phyloP scores from a whole-genome alignment of 2,329 filamentous ascomycete species.

The Colletotrichum sp. region DNA sequence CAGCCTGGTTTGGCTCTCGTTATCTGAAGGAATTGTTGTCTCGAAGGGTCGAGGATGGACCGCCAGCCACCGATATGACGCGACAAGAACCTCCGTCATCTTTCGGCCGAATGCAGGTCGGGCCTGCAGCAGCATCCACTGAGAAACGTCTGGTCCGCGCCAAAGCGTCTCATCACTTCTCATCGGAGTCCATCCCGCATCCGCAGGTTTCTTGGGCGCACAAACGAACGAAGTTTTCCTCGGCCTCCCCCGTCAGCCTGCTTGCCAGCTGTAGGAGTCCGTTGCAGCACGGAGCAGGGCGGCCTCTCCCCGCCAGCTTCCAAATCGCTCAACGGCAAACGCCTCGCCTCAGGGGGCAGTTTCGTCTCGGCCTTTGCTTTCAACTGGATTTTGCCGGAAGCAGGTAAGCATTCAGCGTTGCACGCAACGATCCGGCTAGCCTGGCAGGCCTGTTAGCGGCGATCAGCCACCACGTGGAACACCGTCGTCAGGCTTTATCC shows the following conservation, averaged over 20 bases:
- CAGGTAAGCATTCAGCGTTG: not conserved
- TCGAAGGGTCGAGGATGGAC: not conserved
- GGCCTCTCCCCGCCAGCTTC: not conserved
- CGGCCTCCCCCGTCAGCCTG: not conserved
- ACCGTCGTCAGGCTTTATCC: not conserved
- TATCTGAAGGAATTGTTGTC: not conserved
- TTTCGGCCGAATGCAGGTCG: constrained; percentile 8
- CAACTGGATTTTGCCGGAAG: not conserved
- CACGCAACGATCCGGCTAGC: constrained; percentile 1
- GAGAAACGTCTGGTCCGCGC: not conserved
- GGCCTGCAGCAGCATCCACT: not conserved
- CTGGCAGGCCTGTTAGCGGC: not conserved
- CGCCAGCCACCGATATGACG: not conserved
- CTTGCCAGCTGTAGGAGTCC: not conserved
- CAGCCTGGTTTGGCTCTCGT: not conserved
- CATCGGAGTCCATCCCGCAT: not conserved
- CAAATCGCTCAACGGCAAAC: not conserved
- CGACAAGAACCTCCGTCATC: not conserved
- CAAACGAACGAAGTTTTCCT: not conserved
- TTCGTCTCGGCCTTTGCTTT: not conserved
- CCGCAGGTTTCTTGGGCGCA: not conserved
- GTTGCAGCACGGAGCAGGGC: not conserved
- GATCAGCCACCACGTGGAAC: constrained; percentile 19
- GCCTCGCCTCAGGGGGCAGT: constrained; percentile 1
- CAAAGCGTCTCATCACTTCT: not conserved